Base-by-base conservation (phyloP, 2,329 filamentous ascomycete genomes). In the Chrysoporthe austroafricana region DNA sequence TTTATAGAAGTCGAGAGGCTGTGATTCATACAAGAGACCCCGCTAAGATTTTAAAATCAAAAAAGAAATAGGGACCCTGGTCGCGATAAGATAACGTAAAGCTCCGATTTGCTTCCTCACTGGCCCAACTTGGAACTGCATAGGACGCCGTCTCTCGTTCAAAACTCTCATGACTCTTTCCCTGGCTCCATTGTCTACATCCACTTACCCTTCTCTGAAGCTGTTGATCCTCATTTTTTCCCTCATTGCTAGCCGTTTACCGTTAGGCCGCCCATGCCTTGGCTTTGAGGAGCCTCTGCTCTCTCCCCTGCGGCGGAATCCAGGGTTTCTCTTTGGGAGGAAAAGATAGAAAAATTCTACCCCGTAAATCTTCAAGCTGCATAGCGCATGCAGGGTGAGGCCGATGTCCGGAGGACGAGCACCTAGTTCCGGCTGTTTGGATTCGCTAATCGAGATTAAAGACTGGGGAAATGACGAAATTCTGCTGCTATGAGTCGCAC, bases 11-110 rank as follows among this genome's bases (percentile, higher is more conserved):
- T 16, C 21, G 59, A 63, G 56, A 39, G 62, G 59, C 58, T 68
- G 56, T 68, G 66, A 65, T 43, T 68, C 68, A 68, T 64, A 63
- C 58, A 36, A 61, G 59, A 46, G 59, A 61, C 59, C 59, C 59
- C 50, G 26, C 50, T 16, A 34, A 42, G 26, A 61, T 48, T 61
- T 61, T 60, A 60, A 46, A n/a, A 54, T 34, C 3, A 54, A 13
- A 32, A 46, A 46, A 46, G 3, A 52, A 52, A 52, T 32, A 46
- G 34, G 43, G 59, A 48, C 21, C 42, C 59, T 44, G 26, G 59
- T 32, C 39, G 14, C n/a, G 59, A 61, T 61, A 61, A 61, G 59
- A 61, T 61, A 61, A 60, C 39, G 42, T 44, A 61, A 26, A 46
- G 42, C 42, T 46, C 59, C 42, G 42, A 34, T 61, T 13, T 54